Evolutionary conservation across 2,329 filamentous ascomycete species (phyloP).

Genomic region (Thelonectria rubi): DNA sequence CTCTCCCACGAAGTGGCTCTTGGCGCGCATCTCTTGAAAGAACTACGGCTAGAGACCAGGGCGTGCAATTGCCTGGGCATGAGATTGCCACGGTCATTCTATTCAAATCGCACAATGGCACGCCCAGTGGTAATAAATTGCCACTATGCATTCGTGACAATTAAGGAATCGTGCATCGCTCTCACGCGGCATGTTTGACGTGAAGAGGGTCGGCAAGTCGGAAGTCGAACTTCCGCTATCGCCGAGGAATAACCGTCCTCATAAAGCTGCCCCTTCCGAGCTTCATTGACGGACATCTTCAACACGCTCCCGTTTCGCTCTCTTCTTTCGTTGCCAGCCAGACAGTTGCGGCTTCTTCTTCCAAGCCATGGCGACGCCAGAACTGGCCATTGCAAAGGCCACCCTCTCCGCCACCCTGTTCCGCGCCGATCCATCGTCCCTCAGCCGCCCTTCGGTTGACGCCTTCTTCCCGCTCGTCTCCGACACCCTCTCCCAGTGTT

Average conservation of each 20-base stretch:
- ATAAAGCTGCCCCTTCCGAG: not conserved
- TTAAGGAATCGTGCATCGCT: not conserved
- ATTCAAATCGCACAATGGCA: too few relatives aligned
- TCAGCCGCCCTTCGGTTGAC: slow-evolving; percentile 74
- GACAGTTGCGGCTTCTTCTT: not conserved
- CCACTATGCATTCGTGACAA: not conserved
- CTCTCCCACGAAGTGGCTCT: too few relatives aligned
- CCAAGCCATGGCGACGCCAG: slow-evolving; percentile 68
- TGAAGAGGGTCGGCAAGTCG: not conserved
- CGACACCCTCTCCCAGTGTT: slow-evolving; percentile 74
- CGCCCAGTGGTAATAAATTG: too few relatives aligned
- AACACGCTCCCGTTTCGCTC: not conserved
- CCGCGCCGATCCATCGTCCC: slow-evolving; percentile 75
- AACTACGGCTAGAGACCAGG: too few relatives aligned
- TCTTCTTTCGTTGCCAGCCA: not conserved
- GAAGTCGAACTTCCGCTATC: not conserved
- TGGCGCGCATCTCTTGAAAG: too few relatives aligned
- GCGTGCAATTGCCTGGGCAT: too few relatives aligned
- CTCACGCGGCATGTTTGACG: not conserved
- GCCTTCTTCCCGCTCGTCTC: slow-evolving; percentile 73
- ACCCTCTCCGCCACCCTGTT: slow-evolving; percentile 79
- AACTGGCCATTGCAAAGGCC: slow-evolving; percentile 81
- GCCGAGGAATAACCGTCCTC: not conserved
- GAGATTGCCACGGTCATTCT: too few relatives aligned
- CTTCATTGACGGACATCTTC: not conserved